Conservation (phyloP, 2,329 filamentous ascomycete genomes). For the Cercospora brassicicola region DNA sequence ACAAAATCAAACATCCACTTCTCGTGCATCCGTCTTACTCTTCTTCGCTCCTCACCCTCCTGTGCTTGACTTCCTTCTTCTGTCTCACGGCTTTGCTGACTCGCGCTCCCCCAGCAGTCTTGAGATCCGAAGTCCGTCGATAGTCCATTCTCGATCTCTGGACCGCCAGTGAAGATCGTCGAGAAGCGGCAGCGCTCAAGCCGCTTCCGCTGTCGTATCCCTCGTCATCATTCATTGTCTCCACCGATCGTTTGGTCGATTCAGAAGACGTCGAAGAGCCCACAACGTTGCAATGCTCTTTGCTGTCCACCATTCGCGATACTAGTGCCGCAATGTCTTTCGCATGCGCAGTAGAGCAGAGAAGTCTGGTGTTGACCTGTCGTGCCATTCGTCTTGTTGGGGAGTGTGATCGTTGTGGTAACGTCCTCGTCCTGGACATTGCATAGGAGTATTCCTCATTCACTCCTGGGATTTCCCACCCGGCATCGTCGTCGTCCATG, state of each 20-base stretch:
- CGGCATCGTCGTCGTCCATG: conserved; percentile 34
- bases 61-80: conserved; percentile 25
- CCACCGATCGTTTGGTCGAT: background rate
- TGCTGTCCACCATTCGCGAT: conserved; percentile 43
- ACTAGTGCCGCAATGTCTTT: conserved; percentile 47
- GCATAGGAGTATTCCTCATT: conserved; percentile 19
- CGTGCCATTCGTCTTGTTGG: conserved; percentile 43
- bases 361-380: conserved; percentile 44
- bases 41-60: conserved; percentile 25
- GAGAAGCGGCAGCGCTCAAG: conserved; percentile 18
- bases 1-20: conserved; percentile 3
- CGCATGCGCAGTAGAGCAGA: conserved; percentile 43
- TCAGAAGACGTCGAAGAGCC: background rate
- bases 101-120: conserved; percentile 26
- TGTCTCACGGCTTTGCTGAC: conserved; percentile 33
- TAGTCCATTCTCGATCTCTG: conserved; percentile 22
- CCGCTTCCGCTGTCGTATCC: conserved; percentile 31
- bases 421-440: conserved; percentile 18
- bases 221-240: conserved; percentile 28
- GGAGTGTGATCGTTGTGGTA: conserved; percentile 35
- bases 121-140: conserved; percentile 30
- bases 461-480: conserved; percentile 31
- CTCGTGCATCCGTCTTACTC: conserved; percentile 10
- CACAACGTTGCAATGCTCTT: conserved; percentile 44
- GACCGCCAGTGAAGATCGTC: conserved; percentile 26